Percentiles rank a stretch among this genome's conserved stretches.
These are phyloP conservation scores for Bolboschoenus planiculmis DNA, from an alignment of 176 grass and related monocot genomes.

Conservation along the genomic window DNA sequence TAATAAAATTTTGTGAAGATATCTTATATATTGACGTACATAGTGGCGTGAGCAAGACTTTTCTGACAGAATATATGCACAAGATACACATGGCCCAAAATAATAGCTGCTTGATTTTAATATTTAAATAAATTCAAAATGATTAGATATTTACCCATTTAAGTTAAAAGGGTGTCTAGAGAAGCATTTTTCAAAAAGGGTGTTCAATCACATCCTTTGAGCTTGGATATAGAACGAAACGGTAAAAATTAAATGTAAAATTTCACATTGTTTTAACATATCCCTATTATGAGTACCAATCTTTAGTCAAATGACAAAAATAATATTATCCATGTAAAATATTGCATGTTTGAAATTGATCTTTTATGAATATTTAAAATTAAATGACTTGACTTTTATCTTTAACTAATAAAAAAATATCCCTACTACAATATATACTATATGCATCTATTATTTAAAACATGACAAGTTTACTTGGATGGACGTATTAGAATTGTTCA, in stretches of 20 bases:
- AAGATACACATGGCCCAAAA: not conserved
- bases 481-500: not conserved
- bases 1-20: not conserved
- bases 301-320: too few species aligned
- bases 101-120: not conserved
- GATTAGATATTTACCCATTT: not conserved
- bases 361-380: too few species aligned
- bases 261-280: not conserved
- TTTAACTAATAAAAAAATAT: too few species aligned
- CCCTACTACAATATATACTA: not conserved
- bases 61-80: not conserved
- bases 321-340: too few species aligned
- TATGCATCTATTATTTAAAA: not conserved
- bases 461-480: not conserved
- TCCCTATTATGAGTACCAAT: too few species aligned
- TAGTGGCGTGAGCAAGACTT: not conserved
- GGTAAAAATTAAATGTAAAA: not conserved
- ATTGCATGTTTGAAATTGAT: too few species aligned
- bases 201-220: too few species aligned
- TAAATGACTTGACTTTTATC: too few species aligned
- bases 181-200: too few species aligned
- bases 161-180: too few species aligned
- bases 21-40: not conserved
- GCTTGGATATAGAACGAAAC: too few species aligned
- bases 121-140: not conserved